phyloP scores from a whole-genome alignment of 2,329 filamentous ascomycete species.

The Fusarium sp. region DNA sequence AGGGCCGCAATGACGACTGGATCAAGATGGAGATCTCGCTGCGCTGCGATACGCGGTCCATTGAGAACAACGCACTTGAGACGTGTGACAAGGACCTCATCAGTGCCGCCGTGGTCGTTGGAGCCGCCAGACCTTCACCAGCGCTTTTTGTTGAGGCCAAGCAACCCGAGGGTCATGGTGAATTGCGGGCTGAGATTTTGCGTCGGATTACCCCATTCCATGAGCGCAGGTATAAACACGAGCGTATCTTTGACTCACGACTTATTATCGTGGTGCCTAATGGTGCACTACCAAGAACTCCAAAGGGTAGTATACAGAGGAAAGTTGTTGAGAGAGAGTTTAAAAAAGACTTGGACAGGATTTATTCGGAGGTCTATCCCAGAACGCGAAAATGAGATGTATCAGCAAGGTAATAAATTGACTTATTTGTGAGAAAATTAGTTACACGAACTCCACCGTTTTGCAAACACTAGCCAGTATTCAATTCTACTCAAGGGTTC shows the following conservation, averaged over 20 bases:
- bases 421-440: no score
- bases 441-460: no score
- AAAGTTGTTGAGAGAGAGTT: not conserved
- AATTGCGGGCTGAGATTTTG: not conserved
- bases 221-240: not conserved
- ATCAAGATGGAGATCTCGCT: not conserved
- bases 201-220: not conserved
- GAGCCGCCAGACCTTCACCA: not conserved
- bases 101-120: not conserved
- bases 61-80: not conserved
- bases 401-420: not conserved
- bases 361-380: not conserved
- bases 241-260: not conserved
- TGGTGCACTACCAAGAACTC: not conserved
- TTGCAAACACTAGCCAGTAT: no score
- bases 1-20: not conserved
- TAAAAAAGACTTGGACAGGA: not conserved
- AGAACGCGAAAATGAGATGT: not conserved
- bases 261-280: not conserved
- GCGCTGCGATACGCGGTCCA: not conserved
- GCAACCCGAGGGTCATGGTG: fast-evolving
- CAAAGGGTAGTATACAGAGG: not conserved
- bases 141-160: not conserved
- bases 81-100: not conserved
- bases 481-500: no score